Conservation (phyloP, 805 yeast genomes). For the Diddensiella transvaalensis region DNA sequence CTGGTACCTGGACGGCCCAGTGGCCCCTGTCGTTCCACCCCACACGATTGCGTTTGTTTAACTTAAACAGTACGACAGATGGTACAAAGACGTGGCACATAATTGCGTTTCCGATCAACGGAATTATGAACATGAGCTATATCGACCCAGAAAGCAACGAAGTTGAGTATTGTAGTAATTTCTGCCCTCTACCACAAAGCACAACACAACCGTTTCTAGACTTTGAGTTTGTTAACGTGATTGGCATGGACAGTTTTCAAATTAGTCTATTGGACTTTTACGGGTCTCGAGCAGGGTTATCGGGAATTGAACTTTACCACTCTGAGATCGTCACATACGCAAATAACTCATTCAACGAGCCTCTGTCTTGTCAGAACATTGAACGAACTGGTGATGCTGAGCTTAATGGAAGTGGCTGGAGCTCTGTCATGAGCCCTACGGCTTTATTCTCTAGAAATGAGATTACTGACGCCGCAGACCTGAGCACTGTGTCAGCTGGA, state of each 20-base stretch:
- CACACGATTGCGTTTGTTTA: slow-evolving; percentile 67
- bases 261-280: slow-evolving; percentile 63
- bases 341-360: slow-evolving; percentile 62
- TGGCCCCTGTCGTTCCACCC: slow-evolving; percentile 60
- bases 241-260: slow-evolving; percentile 58
- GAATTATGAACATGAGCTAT: slow-evolving; percentile 90
- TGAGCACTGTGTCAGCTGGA: slow-evolving; percentile 40
- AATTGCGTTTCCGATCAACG: slow-evolving; percentile 70
- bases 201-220: slow-evolving; percentile 60
- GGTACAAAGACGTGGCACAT: slow-evolving; percentile 60
- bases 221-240: slow-evolving; percentile 69
- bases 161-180: slow-evolving; percentile 72
- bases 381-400: slow-evolving; percentile 33
- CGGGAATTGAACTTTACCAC: slow-evolving; percentile 71
- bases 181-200: slow-evolving; percentile 66
- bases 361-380: slow-evolving; percentile 51
- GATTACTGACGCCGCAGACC: slow-evolving; percentile 30
- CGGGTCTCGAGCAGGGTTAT: slow-evolving; percentile 64
- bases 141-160: slow-evolving; percentile 66
- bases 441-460: slow-evolving; percentile 28
- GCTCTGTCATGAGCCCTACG: slow-evolving; percentile 17
- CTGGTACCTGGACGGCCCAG: slow-evolving; percentile 64
- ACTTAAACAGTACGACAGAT: slow-evolving; percentile 50
- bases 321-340: slow-evolving; percentile 59
- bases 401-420: slow-evolving; percentile 31